phyloP scores from a whole-genome alignment of 345 rosid genomes.

The Populus nigra region DNA sequence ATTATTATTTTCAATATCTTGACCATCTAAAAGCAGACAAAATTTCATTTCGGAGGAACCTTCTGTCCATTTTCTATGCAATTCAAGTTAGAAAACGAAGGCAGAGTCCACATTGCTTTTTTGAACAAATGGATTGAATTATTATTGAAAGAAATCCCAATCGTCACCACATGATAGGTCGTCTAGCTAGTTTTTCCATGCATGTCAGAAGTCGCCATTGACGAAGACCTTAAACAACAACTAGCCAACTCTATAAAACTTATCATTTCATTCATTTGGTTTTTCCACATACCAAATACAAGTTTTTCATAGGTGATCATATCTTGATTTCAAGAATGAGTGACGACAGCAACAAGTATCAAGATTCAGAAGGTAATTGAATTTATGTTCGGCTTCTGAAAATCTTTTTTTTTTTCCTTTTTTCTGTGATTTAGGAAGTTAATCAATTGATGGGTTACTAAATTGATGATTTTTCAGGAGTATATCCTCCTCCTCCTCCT shows the following conservation, averaged over 20 bases:
- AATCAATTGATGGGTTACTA: neutral
- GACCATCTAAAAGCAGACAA: too few species aligned
- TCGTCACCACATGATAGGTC: neutral
- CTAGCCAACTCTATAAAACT: too few species aligned
- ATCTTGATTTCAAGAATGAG: neutral
- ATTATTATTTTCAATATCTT: too few species aligned
- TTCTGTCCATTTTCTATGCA: too few species aligned
- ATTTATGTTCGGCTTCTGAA: neutral
- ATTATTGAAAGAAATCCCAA: neutral
- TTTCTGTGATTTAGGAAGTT: neutral
- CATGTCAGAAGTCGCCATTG: neutral
- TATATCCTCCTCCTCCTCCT: constrained; percentile 8
- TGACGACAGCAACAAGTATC: neutral
- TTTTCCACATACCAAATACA: too few species aligned
- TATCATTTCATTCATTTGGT: too few species aligned
- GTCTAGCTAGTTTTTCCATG: neutral
- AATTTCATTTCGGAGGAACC: too few species aligned
- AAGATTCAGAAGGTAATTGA: neutral
- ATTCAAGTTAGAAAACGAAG: too few species aligned
- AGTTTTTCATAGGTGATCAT: neutral
- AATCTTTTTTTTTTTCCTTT: neutral
- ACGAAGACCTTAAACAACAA: neutral
- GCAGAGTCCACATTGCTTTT: too few species aligned
- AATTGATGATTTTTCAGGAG: neutral
- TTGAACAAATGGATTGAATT: neutral